phyloP scores from a whole-genome alignment of 371 early-diverging fungal genomes.

The Mortierella sp. region DNA sequence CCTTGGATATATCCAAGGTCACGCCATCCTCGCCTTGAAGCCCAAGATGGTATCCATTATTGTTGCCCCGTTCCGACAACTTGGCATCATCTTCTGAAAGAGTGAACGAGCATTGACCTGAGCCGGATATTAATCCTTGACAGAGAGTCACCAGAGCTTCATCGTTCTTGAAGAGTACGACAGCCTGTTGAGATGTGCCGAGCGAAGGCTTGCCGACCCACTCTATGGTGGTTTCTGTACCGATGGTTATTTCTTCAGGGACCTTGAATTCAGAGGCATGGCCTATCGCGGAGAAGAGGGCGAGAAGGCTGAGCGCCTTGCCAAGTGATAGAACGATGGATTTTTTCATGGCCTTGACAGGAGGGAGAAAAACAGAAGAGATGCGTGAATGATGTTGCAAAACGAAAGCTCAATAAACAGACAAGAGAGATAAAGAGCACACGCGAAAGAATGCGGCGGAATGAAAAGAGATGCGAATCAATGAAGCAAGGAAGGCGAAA shows the following conservation, averaged over 20 bases:
- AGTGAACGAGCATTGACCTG: conserved; percentile 43
- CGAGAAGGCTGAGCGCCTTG: too few relatives aligned
- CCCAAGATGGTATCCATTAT: conserved; percentile 21
- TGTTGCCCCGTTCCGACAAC: conserved; percentile 8
- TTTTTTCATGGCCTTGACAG: background rate
- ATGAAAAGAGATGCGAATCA: background rate
- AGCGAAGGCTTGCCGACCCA: conserved; percentile 38
- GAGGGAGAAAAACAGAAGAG: too few relatives aligned
- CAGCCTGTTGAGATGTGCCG: conserved; percentile 21
- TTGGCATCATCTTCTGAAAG: conserved; percentile 11
- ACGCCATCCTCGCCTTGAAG: conserved; percentile 24
- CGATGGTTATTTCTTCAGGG: conserved; percentile 18
- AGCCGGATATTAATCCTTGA: conserved; percentile 26
- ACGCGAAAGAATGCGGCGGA: background rate
- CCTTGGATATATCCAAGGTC: conserved; percentile 26
- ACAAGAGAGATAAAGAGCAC: too few relatives aligned
- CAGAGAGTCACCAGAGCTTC: conserved; percentile 20
- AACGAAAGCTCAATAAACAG: too few relatives aligned
- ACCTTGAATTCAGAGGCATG: conserved; percentile 10
- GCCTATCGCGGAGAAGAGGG: background rate
- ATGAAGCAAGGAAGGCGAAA: too few relatives aligned
- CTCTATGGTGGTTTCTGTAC: conserved; percentile 28
- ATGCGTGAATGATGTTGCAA: too few relatives aligned
- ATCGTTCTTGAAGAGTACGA: conserved; percentile 29
- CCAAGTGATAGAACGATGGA: background rate